These are phyloP conservation scores for Fusarium brachygibbosum DNA, from an alignment of 2,329 filamentous ascomycete species.

Conservation along the genomic window DNA sequence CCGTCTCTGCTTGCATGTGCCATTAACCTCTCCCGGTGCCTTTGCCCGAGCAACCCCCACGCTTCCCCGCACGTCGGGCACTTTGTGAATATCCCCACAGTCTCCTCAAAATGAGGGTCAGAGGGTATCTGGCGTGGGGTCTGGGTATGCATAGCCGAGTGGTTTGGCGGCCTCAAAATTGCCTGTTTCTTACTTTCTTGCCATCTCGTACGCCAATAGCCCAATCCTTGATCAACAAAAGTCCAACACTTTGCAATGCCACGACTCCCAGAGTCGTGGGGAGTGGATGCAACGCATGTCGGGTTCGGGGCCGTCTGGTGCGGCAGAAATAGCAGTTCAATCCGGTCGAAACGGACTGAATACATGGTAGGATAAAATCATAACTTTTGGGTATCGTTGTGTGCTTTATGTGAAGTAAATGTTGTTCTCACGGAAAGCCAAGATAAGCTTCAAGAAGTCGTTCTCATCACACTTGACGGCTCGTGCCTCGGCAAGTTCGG, in stretches of 20 bases:
- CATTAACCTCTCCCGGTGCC: not conserved
- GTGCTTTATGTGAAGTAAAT: constrained; percentile 17
- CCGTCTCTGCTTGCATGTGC: constrained; percentile 9
- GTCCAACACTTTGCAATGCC: not conserved
- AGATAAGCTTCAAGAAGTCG: constrained; percentile 20
- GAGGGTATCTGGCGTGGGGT: not conserved
- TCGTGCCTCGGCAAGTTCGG: constrained; percentile 19
- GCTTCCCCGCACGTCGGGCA: constrained; percentile 27
- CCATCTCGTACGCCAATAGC: not conserved
- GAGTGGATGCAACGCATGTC: not conserved
- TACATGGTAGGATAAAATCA: not conserved
- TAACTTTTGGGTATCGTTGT: constrained; percentile 8
- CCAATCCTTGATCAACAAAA: constrained; percentile 1
- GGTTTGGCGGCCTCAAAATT: constrained; percentile 3
- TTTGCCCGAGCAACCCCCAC: constrained; percentile 19
- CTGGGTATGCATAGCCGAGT: not conserved
- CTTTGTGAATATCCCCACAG: constrained; percentile 24
- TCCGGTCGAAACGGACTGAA: not conserved
- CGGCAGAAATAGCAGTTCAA: not conserved
- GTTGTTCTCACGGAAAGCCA: constrained; percentile 24
- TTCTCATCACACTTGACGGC: constrained; percentile 23
- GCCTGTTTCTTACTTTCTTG: not conserved
- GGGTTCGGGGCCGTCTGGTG: constrained; percentile 1
- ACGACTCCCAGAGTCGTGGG: not conserved
- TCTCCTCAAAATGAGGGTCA: constrained; percentile 25